These are phyloP conservation scores for Ophiocordyceps camponoti-leonardi DNA, from an alignment of 2,329 filamentous ascomycete genomes.

Conservation along the genomic window DNA sequence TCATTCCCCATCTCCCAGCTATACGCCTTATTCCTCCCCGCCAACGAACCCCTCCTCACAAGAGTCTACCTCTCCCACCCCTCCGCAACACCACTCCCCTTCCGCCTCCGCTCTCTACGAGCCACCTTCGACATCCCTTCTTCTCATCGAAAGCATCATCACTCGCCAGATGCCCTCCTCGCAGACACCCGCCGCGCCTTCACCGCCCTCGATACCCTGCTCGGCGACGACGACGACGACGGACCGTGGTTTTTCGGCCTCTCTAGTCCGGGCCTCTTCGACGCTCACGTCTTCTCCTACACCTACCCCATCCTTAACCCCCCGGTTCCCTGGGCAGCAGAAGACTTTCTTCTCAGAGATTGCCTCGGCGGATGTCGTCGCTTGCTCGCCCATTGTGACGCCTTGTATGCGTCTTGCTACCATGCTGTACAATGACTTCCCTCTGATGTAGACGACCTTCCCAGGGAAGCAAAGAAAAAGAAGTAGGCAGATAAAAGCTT, in stretches of 20 bases:
- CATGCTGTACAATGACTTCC: background rate
- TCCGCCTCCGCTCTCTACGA: slow-evolving; percentile 24
- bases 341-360: slow-evolving; percentile 35
- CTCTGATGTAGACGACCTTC: too few species aligned
- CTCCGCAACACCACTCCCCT: slow-evolving; percentile 47
- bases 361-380: slow-evolving; percentile 39
- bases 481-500: background rate
- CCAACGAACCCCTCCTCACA: slow-evolving; percentile 51
- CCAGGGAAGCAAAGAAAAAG: background rate
- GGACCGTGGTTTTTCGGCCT: slow-evolving; percentile 30
- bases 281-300: slow-evolving; percentile 82
- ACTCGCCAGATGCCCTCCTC: slow-evolving; percentile 47
- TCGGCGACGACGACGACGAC: slow-evolving; percentile 15
- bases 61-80: slow-evolving; percentile 55
- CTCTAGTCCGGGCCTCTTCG: slow-evolving; percentile 52
- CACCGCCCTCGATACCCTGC: slow-evolving; percentile 23
- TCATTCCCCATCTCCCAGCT: slow-evolving; percentile 29
- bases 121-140: slow-evolving; percentile 35
- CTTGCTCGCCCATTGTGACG: slow-evolving; percentile 32
- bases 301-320: slow-evolving; percentile 62
- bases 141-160: slow-evolving; percentile 28
- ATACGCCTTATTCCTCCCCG: slow-evolving; percentile 56
- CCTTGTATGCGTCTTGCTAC: background rate
- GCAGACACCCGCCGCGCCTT: slow-evolving; percentile 26
- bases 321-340: slow-evolving; percentile 42